Base-by-base conservation (phyloP, 1,284 basidiomycete species). In the Mycena sp. region DNA sequence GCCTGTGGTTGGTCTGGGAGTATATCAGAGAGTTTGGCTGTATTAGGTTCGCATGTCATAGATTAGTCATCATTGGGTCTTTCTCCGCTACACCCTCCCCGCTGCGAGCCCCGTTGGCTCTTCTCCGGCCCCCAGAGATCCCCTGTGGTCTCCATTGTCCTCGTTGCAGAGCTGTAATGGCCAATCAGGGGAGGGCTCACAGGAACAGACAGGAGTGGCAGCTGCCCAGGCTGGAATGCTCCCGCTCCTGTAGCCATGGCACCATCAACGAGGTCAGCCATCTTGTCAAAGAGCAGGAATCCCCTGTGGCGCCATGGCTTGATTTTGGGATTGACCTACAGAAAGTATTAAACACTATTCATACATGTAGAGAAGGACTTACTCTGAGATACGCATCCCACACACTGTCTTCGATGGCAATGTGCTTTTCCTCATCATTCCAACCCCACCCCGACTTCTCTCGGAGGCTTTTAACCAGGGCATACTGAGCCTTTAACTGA, bases 251-350 rank as follows among this genome's bases (percentile, higher is more conserved):
- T 59, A 0, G 57, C 57, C 1, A 52, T 35, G 0, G 37, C 35
- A 17, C 57, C 57, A 19, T 51, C 57, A 2, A 59, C 26, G 23
- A 59, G 49, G 9, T 51, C 23, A 1, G 48, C 37, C 57, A 59
- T 59, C 19, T 59, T 40, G 23, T 59, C 46, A n/a, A 38, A 58
- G 26, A 50, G 28, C 10, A 40, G 56, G 44, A 41, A 58, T 17
- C 23, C 16, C 54, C 43, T 40, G 56, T 16, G 19, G 44, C 45
- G 45, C 46, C 46, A 46, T 17, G 1, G 1, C 2, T 12, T 11
- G 3, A 26, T 17, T 30, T 55, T 55, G 28, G n/a, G 19, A 32
- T 35, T 32, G 25, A 35, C 45, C 53, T 43, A 19, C 11, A 30
- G 23, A 6, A 11, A 38, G 12, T 14, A 26, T 29, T 16, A 43